These are phyloP conservation scores for Asterophora lycoperdoides DNA, from an alignment of 768 basidiomycete species.

Conservation along the genomic window DNA sequence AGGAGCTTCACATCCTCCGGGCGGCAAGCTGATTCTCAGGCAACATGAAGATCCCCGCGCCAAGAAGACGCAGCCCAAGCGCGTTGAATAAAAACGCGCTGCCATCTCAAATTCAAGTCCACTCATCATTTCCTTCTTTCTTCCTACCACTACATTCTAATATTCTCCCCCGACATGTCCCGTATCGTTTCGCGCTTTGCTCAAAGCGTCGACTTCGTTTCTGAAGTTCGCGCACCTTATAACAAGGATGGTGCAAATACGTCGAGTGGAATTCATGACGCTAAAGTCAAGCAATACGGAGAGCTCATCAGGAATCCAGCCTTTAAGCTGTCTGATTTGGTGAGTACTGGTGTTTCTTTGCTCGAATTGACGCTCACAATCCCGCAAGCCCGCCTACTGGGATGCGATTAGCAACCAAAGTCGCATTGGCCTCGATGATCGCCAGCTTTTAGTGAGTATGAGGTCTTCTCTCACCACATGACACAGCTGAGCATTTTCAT, in stretches of 20 bases:
- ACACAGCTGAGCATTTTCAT: conserved; percentile 4
- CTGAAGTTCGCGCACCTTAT: conserved; percentile 25
- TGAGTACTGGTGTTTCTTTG: conserved; percentile 14
- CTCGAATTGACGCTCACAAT: not conserved
- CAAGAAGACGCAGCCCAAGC: conserved; percentile 1
- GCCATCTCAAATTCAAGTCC: not conserved
- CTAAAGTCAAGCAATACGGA: conserved; percentile 24
- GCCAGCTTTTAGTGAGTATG: conserved; percentile 50
- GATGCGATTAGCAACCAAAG: conserved; percentile 44
- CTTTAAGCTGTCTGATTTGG: conserved; percentile 26
- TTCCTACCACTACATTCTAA: conserved; percentile 16
- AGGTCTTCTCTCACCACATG: not conserved
- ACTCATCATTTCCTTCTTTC: conserved; percentile 7
- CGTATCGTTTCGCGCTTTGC: conserved; percentile 11
- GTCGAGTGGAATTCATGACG: conserved; percentile 20
- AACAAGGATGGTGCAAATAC: conserved; percentile 30
- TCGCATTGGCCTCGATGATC: conserved; percentile 49
- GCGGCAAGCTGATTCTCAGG: conserved; percentile 6
- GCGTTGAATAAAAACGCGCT: conserved; percentile 7
- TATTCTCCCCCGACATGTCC: conserved; percentile 6
- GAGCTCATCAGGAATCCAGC: conserved; percentile 27
- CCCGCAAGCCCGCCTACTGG: conserved; percentile 39
- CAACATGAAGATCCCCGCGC: not conserved
- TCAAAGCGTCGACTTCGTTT: conserved; percentile 19
- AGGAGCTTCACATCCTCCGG: conserved; percentile 16